Percentiles rank a stretch among this genome's conserved stretches.
Evolutionary conservation across 352 stramenopile species (phyloP).

Genomic region (Phytophthora megakarya): DNA sequence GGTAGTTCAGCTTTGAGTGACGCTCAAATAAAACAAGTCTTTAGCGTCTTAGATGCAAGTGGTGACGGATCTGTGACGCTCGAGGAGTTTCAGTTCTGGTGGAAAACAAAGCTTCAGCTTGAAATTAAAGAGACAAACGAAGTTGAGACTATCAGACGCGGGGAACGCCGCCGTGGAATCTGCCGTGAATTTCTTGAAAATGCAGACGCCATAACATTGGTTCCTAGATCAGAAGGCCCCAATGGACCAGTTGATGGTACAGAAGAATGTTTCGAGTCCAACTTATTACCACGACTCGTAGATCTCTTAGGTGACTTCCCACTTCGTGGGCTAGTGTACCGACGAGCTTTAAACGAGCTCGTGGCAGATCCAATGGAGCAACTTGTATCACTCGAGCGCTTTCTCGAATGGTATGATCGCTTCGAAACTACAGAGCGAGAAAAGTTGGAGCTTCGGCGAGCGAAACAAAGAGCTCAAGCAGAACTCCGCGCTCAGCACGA

Average conservation of each 20-base stretch:
- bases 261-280: slow-evolving; percentile 55
- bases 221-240: neutral
- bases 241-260: neutral
- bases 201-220: slow-evolving; percentile 37
- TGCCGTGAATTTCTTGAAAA: slow-evolving; percentile 53
- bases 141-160: slow-evolving; percentile 27
- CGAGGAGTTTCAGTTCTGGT: slow-evolving; percentile 81
- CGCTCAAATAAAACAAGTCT: slow-evolving; percentile 55
- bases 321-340: slow-evolving; percentile 57
- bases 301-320: slow-evolving; percentile 53
- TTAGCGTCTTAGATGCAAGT: slow-evolving; percentile 64
- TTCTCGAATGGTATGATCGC: slow-evolving; percentile 56
- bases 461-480: slow-evolving; percentile 50
- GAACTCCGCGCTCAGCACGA: slow-evolving; percentile 42
- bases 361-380: slow-evolving; percentile 43
- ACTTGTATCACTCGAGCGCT: slow-evolving; percentile 51
- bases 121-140: slow-evolving; percentile 55
- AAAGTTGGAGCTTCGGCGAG: slow-evolving; percentile 48
- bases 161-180: slow-evolving; percentile 26
- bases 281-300: slow-evolving; percentile 59
- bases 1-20: slow-evolving; percentile 29
- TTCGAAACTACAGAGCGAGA: slow-evolving; percentile 57
- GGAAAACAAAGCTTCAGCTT: slow-evolving; percentile 68
- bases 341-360: slow-evolving; percentile 51
- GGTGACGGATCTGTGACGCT: slow-evolving; percentile 66